Conservation (phyloP, 768 basidiomycete genomes). For the Obba rivulosa region DNA sequence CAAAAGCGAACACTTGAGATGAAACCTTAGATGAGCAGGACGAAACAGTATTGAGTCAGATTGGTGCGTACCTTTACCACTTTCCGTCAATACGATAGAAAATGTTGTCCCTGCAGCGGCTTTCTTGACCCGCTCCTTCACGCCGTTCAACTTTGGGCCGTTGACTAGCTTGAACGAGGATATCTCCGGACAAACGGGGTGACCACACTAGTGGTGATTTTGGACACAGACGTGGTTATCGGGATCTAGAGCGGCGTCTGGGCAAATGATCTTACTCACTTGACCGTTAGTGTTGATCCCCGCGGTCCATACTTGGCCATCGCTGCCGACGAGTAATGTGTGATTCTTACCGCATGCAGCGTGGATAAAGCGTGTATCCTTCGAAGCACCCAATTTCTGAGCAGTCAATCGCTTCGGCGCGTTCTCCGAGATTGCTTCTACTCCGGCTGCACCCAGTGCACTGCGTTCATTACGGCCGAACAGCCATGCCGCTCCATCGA, state of each 20-base stretch:
- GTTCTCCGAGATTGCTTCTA: constrained; percentile 59
- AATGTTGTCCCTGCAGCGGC: constrained; percentile 83
- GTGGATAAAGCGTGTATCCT: constrained; percentile 51
- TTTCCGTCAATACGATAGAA: constrained; percentile 74
- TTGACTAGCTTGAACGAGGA: constrained; percentile 58
- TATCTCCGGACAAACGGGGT: constrained; percentile 59
- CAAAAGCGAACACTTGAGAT: constrained; percentile 73
- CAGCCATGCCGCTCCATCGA: constrained; percentile 79
- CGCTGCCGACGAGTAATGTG: constrained; percentile 74
- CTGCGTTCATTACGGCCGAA: constrained; percentile 80
- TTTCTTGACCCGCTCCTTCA: constrained; percentile 59
- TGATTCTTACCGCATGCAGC: constrained; percentile 85
- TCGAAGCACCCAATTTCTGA: constrained; percentile 55
- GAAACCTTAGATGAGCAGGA: background rate
- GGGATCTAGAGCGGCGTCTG: too few relatives aligned
- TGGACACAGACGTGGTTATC: too few relatives aligned
- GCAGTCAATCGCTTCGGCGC: constrained; percentile 60
- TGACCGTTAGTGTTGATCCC: constrained; percentile 81
- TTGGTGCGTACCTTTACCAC: constrained; percentile 58
- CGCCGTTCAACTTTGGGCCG: constrained; percentile 48
- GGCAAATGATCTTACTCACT: constrained; percentile 34
- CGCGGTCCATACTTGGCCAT: constrained; percentile 79
- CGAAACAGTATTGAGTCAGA: background rate
- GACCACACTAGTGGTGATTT: constrained; percentile 56
- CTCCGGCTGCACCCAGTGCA: constrained; percentile 56